A percentile compares a stretch with the other conserved stretches of the same genome.
Evolutionary conservation across 192 early-diverging fungal genomes (phyloP).

Genomic region (Gryganskiella cystojenkinii): DNA sequence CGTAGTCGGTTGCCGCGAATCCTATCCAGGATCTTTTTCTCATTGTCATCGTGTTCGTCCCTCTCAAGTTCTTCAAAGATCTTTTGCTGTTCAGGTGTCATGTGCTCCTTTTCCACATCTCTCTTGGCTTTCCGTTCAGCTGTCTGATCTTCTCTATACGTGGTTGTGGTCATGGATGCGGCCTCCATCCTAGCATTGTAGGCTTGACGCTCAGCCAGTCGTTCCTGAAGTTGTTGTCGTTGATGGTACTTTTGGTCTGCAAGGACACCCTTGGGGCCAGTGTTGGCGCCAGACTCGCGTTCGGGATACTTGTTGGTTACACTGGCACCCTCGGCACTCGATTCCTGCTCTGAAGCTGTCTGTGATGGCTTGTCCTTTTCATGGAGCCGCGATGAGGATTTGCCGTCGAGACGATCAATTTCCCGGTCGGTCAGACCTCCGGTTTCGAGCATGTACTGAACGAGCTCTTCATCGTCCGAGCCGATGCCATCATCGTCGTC

Average conservation of each 20-base stretch:
- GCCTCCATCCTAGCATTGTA: constrained; percentile 59
- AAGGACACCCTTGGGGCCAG: constrained; percentile 69
- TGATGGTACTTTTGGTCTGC: constrained; percentile 64
- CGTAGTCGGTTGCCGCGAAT: constrained; percentile 56
- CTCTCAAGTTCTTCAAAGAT: constrained; percentile 39
- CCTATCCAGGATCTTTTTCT: constrained; percentile 49
- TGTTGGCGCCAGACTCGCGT: constrained; percentile 50
- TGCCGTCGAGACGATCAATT: constrained; percentile 32
- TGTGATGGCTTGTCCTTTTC: not conserved
- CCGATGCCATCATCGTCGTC: not conserved
- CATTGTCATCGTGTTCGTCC: constrained; percentile 46
- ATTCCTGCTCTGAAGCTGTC: not conserved
- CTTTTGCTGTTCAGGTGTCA: constrained; percentile 4
- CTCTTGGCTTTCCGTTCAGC: constrained; percentile 23
- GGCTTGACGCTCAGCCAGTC: constrained; percentile 27
- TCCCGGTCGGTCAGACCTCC: constrained; percentile 31
- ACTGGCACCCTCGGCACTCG: not conserved
- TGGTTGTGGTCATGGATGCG: constrained; percentile 60
- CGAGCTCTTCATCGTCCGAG: constrained; percentile 1
- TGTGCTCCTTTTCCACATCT: constrained; percentile 25
- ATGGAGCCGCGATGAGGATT: constrained; percentile 30
- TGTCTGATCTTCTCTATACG: constrained; percentile 54
- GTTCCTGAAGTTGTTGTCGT: constrained; percentile 39
- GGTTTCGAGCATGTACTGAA: constrained; percentile 31
- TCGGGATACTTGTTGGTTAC: constrained; percentile 31